Percentiles rank a stretch among this genome's conserved stretches.
These are phyloP conservation scores for Amanita thiersii DNA, from an alignment of 768 basidiomycete genomes.

Conservation along the genomic window DNA sequence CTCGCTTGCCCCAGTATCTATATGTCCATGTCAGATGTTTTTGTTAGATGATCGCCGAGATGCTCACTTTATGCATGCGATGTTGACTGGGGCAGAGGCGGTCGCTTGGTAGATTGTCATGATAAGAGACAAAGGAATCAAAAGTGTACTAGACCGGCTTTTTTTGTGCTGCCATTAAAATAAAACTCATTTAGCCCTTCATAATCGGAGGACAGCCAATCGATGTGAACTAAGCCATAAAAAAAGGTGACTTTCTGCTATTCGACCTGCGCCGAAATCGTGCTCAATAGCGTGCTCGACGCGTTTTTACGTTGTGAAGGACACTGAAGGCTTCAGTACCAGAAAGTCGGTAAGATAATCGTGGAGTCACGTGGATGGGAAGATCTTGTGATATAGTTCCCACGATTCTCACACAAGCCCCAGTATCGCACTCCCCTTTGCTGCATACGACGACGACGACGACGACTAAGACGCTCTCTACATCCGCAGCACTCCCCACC, in stretches of 20 bases:
- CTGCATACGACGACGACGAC: conserved; percentile 1
- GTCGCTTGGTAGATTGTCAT: conserved; percentile 79
- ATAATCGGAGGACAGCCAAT: too few species aligned
- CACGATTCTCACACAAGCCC: too few species aligned
- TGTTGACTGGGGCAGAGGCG: conserved; percentile 90
- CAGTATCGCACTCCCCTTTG: conserved; percentile 2
- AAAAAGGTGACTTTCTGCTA: too few species aligned
- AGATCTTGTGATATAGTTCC: background rate
- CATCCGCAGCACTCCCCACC: conserved; percentile 10
- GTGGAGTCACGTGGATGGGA: conserved; percentile 7
- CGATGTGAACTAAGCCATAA: too few species aligned
- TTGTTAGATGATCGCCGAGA: background rate
- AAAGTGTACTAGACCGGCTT: too few species aligned
- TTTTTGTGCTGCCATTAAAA: too few species aligned
- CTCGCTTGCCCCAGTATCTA: conserved; percentile 99
- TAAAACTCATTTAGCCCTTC: too few species aligned
- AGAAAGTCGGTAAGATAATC: too few species aligned
- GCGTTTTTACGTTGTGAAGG: too few species aligned
- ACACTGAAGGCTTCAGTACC: too few species aligned
- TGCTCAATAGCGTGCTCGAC: too few species aligned
- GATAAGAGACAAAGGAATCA: conserved; percentile 18
- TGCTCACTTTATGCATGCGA: conserved; percentile 91
- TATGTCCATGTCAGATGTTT: conserved; percentile 5
- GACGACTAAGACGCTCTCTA: conserved; percentile 8
- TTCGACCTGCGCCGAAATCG: too few species aligned